These are phyloP conservation scores for Gelatoporia subvermispora DNA, from an alignment of 768 basidiomycete species.

Conservation along the genomic window DNA sequence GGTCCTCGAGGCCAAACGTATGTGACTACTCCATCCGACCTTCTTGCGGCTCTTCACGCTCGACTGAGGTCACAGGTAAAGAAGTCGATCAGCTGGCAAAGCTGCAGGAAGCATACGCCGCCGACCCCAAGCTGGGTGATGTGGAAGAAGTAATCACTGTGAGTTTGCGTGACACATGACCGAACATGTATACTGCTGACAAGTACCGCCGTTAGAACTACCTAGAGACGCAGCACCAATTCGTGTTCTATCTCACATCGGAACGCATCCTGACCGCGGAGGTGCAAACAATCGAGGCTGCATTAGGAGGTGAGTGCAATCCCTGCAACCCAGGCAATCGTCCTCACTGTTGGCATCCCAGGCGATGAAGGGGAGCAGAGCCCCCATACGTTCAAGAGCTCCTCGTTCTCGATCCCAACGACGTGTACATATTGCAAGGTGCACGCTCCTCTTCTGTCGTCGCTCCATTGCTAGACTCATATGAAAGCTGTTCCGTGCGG, in stretches of 20 bases:
- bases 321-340: neutral
- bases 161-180: constrained; percentile 18
- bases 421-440: constrained; percentile 82
- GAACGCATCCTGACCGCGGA: constrained; percentile 60
- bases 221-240: constrained; percentile 59
- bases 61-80: constrained; percentile 31
- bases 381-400: constrained; percentile 80
- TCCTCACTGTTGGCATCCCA: constrained; percentile 23
- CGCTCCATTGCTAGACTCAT: neutral
- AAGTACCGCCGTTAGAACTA: constrained; percentile 41
- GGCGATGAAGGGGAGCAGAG: constrained; percentile 68
- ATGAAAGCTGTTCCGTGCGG: neutral
- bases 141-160: constrained; percentile 35
- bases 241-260: constrained; percentile 48
- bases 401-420: constrained; percentile 83
- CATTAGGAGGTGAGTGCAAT: constrained; percentile 54
- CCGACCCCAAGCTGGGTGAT: constrained; percentile 47
- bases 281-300: constrained; percentile 50
- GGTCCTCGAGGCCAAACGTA: constrained; percentile 58
- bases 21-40: constrained; percentile 16
- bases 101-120: constrained; percentile 42
- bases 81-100: constrained; percentile 50
- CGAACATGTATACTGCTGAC: neutral
- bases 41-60: constrained; percentile 4
- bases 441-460: constrained; percentile 10